phyloP scores from a whole-genome alignment of 495 filamentous ascomycete genomes.

The Penicillium canescens region DNA sequence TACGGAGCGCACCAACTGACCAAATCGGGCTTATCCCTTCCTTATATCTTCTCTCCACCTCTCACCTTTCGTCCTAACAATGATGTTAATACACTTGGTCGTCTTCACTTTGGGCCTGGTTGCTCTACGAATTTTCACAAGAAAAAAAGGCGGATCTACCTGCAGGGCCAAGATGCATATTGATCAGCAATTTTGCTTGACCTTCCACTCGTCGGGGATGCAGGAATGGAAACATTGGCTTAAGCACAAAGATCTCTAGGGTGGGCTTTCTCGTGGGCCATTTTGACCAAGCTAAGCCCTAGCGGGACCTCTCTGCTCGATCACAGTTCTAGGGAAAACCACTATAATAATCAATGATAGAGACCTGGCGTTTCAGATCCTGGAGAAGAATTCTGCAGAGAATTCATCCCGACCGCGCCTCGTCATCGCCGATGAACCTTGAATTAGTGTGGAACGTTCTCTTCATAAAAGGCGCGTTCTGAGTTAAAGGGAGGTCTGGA shows the following conservation, averaged over 20 bases:
- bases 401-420: constrained; percentile 41
- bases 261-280: constrained; percentile 6
- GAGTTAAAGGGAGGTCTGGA: background rate
- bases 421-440: constrained; percentile 37
- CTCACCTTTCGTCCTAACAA: too few relatives aligned
- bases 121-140: too few relatives aligned
- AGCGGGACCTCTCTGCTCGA: constrained; percentile 45
- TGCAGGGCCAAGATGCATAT: constrained; percentile 44
- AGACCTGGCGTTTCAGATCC: constrained; percentile 36
- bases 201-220: constrained; percentile 37
- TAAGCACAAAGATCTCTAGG: constrained; percentile 52
- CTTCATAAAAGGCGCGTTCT: background rate
- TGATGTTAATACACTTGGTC: too few relatives aligned
- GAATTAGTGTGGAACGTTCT: background rate
- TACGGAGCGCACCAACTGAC: too few relatives aligned
- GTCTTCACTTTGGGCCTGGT: too few relatives aligned
- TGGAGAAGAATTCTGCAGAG: constrained; percentile 45
- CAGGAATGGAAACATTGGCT: constrained; percentile 50
- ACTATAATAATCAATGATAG: constrained; percentile 50
- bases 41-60: too few relatives aligned
- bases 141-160: constrained; percentile 25
- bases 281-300: background rate
- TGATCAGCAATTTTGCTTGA: constrained; percentile 50
- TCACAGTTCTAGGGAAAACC: constrained; percentile 46
- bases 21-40: too few relatives aligned